Evolutionary conservation across 164 flowering plant genomes (phyloP).

Genomic region (Chimonanthus praecox): DNA sequence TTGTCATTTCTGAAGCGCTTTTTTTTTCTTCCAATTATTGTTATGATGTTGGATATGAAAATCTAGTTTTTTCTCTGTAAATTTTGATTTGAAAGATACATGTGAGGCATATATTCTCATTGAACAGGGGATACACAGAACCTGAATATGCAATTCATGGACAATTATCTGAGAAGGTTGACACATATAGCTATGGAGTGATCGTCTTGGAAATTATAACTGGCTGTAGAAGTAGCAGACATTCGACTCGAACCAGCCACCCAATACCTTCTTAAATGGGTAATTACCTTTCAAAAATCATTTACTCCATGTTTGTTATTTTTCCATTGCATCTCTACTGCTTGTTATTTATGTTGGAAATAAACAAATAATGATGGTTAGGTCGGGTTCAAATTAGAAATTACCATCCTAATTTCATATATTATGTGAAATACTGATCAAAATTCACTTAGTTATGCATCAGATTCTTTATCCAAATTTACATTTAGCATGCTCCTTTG

Average conservation of each 20-base stretch:
- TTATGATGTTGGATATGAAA: neutral
- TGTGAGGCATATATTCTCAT: constrained; percentile 40
- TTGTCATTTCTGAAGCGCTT: neutral
- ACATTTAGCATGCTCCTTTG: neutral
- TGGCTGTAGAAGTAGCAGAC: constrained; percentile 38
- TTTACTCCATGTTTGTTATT: constrained; percentile 1
- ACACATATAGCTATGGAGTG: no score
- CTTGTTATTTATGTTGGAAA: no score
- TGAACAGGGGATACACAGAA: constrained; percentile 53
- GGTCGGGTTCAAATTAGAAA: no score
- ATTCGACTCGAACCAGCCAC: constrained; percentile 16
- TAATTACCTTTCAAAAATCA: constrained; percentile 10
- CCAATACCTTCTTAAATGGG: constrained; percentile 50
- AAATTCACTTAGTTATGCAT: neutral
- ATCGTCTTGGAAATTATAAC: no score
- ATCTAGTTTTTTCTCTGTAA: neutral
- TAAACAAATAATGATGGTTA: no score
- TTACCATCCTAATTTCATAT: no score
- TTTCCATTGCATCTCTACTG: neutral
- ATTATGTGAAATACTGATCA: no score
- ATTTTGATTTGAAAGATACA: constrained; percentile 35
- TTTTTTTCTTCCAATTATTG: no score
- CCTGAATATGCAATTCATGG: no score
- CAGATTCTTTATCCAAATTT: neutral
- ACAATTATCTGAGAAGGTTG: no score